These are phyloP conservation scores for Sanghuangporus sanghuang DNA, from an alignment of 1,284 basidiomycete species.

Conservation along the genomic window DNA sequence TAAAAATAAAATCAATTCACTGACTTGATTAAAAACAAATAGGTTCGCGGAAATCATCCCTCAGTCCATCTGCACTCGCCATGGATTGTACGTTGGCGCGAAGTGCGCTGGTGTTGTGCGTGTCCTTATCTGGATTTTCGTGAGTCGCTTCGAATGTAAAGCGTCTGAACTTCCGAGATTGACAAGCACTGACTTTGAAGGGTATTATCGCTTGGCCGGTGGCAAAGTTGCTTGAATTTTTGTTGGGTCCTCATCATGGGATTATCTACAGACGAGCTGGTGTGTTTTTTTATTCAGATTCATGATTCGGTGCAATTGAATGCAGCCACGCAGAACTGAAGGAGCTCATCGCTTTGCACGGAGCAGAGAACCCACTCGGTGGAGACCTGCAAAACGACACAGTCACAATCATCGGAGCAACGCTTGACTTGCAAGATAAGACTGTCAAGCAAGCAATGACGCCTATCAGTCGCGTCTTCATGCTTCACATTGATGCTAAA, in stretches of 20 bases:
- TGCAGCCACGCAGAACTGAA: constrained; percentile 41
- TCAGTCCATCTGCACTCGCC: constrained; percentile 84
- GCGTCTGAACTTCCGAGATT: not conserved
- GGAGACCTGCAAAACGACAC: constrained; percentile 72
- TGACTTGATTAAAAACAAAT: not conserved
- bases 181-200: constrained; percentile 30
- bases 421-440: constrained; percentile 69
- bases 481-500: constrained; percentile 76
- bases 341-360: constrained; percentile 71
- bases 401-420: constrained; percentile 71
- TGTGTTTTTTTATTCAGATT: not conserved
- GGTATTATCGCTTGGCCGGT: constrained; percentile 79
- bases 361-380: constrained; percentile 46
- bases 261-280: constrained; percentile 50
- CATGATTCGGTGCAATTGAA: not conserved
- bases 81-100: constrained; percentile 89
- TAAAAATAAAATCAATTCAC: not conserved
- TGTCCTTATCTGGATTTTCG: constrained; percentile 64
- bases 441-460: constrained; percentile 70
- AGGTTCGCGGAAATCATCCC: constrained; percentile 92
- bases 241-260: constrained; percentile 59
- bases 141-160: constrained; percentile 27
- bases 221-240: constrained; percentile 61
- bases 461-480: constrained; percentile 73
- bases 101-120: constrained; percentile 81